Conservation (phyloP, 139 green algal species). For the Medakamo hakoo region DNA sequence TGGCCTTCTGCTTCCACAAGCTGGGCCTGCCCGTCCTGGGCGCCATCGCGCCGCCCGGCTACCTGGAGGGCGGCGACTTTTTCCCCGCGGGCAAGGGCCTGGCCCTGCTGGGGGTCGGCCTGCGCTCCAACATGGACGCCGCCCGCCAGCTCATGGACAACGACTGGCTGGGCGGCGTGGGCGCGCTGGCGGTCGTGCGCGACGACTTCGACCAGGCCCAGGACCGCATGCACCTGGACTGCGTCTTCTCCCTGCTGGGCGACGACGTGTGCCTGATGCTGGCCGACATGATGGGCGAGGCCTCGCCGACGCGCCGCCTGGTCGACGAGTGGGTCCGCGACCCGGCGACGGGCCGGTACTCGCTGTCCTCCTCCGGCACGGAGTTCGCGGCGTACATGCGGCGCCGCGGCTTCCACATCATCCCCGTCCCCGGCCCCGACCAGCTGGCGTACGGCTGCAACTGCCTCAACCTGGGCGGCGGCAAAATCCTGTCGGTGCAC, state of each 20-base stretch:
- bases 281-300: slow-evolving; percentile 64
- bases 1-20: slow-evolving; percentile 78
- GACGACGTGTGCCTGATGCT: slow-evolving; percentile 77
- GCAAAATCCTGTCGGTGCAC: slow-evolving; percentile 71
- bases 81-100: slow-evolving; percentile 62
- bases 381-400: slow-evolving; percentile 71
- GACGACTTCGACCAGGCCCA: slow-evolving; percentile 83
- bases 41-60: slow-evolving; percentile 53
- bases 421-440: slow-evolving; percentile 63
- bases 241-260: slow-evolving; percentile 74
- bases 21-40: slow-evolving; percentile 65
- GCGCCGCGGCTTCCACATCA: slow-evolving; percentile 74
- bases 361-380: slow-evolving; percentile 14
- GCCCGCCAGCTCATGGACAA: slow-evolving; percentile 74
- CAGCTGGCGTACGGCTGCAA: slow-evolving; percentile 88
- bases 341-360: slow-evolving; percentile 4
- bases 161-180: slow-evolving; percentile 69
- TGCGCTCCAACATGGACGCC: slow-evolving; percentile 78
- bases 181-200: slow-evolving; percentile 64
- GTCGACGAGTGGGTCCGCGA: slow-evolving; percentile 22
- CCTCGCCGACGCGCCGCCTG: slow-evolving; percentile 47
- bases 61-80: slow-evolving; percentile 90
- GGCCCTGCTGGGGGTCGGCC: slow-evolving; percentile 62
- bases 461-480: slow-evolving; percentile 71
- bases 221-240: slow-evolving; percentile 96